phyloP scores from a whole-genome alignment of 257 asterid species.

The Lantana camara region DNA sequence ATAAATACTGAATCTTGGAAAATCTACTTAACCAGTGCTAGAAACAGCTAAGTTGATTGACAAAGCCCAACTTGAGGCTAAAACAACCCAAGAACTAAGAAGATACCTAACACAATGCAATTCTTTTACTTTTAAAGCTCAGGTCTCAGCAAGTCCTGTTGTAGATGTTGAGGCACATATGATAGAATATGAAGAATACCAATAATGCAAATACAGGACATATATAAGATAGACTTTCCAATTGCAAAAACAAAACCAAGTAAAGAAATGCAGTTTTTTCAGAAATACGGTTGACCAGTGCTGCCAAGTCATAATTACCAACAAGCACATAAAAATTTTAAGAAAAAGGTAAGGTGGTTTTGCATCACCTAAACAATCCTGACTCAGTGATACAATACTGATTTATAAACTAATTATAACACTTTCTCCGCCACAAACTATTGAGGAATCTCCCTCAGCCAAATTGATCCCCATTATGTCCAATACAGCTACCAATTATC shows the following conservation, averaged over 20 bases:
- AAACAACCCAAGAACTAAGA: background rate
- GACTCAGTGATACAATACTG: background rate
- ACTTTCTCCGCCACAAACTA: background rate
- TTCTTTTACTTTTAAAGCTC: background rate
- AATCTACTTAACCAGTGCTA: background rate
- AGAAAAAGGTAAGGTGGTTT: too few relatives aligned
- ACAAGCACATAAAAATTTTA: too few relatives aligned
- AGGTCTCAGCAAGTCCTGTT: background rate
- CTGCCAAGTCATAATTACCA: background rate
- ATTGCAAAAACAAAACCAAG: background rate
- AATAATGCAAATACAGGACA: background rate
- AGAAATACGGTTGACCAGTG: background rate
- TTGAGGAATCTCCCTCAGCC: conserved; percentile 15
- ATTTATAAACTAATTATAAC: too few relatives aligned
- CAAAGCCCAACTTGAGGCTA: background rate
- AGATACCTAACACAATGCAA: background rate
- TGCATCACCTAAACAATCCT: too few relatives aligned
- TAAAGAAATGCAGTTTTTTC: background rate
- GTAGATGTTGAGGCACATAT: background rate
- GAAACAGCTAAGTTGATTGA: conserved; percentile 3
- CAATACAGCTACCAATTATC: conserved; percentile 2
- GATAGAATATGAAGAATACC: background rate
- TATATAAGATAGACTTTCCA: background rate
- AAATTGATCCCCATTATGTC: background rate
- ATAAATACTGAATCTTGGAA: background rate